These are phyloP conservation scores for Antrodiella citrinella DNA, from an alignment of 768 basidiomycete genomes.

Conservation along the genomic window DNA sequence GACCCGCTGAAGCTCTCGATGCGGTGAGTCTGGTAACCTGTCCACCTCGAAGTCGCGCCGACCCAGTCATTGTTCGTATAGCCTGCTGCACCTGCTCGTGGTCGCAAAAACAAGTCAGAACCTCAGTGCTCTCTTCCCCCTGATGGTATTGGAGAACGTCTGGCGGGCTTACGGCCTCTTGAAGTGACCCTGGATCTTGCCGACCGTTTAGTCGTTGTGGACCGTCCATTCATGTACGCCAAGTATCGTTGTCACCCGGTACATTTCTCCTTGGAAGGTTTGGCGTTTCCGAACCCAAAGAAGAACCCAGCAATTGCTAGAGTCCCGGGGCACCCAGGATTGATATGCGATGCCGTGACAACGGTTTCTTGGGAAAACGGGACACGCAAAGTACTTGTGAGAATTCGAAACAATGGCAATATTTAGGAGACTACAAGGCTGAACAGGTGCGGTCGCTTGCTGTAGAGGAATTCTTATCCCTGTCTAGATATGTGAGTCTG, in stretches of 20 bases:
- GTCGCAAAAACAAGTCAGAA: too few species aligned
- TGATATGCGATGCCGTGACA: conserved; percentile 4
- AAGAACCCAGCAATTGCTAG: conserved; percentile 9
- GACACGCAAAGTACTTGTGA: conserved; percentile 3
- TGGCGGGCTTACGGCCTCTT: background rate
- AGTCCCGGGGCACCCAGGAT: conserved; percentile 7
- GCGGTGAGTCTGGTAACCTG: background rate
- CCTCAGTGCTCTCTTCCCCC: background rate
- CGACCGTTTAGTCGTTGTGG: background rate
- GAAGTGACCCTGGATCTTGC: background rate
- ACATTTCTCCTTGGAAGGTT: background rate
- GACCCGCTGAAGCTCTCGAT: too few species aligned
- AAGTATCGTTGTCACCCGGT: background rate
- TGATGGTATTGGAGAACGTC: background rate
- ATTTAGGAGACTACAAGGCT: conserved; percentile 6
- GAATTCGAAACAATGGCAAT: conserved; percentile 1
- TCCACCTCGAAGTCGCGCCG: background rate
- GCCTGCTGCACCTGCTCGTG: too few species aligned
- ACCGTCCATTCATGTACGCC: background rate
- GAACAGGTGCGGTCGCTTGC: conserved; percentile 1
- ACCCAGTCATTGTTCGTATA: too few species aligned
- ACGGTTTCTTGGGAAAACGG: conserved; percentile 4
- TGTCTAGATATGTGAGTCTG: background rate
- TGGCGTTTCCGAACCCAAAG: conserved; percentile 7
- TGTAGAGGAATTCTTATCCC: conserved; percentile 1